Base-by-base conservation (phyloP, 306 rosid genomes). In the Cucumis hystrix region DNA sequence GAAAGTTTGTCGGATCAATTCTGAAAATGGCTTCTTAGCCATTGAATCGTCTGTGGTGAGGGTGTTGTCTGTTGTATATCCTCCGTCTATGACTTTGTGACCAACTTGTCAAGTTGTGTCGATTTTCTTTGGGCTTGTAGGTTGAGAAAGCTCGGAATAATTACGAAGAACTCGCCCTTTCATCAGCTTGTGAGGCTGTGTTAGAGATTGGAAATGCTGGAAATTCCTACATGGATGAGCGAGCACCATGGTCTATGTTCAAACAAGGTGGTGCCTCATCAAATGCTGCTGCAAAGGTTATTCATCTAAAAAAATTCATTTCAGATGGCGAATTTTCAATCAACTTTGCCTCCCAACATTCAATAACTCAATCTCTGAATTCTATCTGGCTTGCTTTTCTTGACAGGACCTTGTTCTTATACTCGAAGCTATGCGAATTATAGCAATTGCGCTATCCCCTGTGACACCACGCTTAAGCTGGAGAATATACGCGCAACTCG, bases 201-300 rank as follows among this genome's bases (percentile, higher is more conserved):
- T 72, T 92, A 64, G 97, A 90, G 86, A 92, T 95, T 35, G 94
- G 95, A 28, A 89, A 90, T 89, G 90, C 83, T 43, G 98, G 98
- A 74, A 95, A 95, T 84, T 83, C 78, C 56, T 92, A 90, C 82
- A 89, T 95, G 92, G 91, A 94, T 76, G 97, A 86, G 58, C 91
- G 82, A 65, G 97, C 98, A 2, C 97, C 98, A 8, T 92, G 98
- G 98, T 92, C 91, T 80, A 96, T 88, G 75, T 95, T 95, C 85
- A 95, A 90, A 90, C 89, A 92, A 83, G 97, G 93, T 25, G 93
- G 87, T 59, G 75, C 84, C 82, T 90, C 96, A 66, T 86, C 91
- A 64, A 95, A 90, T 70, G 87, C 88, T 15, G 97, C 98, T 71
- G 95, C 97, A 62, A 90, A 87, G 97, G 98, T 95, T 57, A 33